Conservation (phyloP, 2,329 filamentous ascomycete genomes). For the Monilinia vaccinii-corymbosi region DNA sequence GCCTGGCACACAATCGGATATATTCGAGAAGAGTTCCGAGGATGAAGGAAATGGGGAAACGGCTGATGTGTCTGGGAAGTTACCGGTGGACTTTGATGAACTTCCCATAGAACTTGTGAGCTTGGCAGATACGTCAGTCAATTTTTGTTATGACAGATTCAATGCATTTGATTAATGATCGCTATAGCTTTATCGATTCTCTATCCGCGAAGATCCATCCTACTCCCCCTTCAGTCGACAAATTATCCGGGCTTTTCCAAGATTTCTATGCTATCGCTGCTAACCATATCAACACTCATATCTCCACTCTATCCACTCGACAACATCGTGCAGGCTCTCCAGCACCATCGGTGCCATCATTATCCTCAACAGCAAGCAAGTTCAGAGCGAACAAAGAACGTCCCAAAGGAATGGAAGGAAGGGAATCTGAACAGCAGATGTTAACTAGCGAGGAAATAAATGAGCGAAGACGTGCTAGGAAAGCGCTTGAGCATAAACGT, state of each 20-base stretch:
- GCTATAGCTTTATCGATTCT: conserved; percentile 74
- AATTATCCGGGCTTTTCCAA: conserved; percentile 79
- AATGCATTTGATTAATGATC: neutral
- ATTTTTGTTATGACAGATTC: neutral
- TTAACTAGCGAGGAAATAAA: conserved; percentile 79
- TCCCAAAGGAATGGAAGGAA: conserved; percentile 32
- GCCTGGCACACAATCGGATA: conserved; percentile 20
- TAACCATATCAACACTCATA: conserved; percentile 76
- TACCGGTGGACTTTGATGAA: conserved; percentile 60
- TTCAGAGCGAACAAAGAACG: conserved; percentile 48
- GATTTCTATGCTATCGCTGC: conserved; percentile 83
- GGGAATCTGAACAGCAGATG: conserved; percentile 64
- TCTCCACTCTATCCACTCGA: conserved; percentile 66
- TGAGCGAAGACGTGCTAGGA: conserved; percentile 68
- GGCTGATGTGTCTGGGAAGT: conserved; percentile 17
- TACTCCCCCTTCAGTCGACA: conserved; percentile 73
- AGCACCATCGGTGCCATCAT: conserved; percentile 44
- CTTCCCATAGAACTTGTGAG: conserved; percentile 90
- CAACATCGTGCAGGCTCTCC: conserved; percentile 60
- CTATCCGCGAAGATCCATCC: conserved; percentile 80
- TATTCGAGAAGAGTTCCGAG: conserved; percentile 34
- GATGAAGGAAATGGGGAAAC: conserved; percentile 24
- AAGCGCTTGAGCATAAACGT: conserved; percentile 68
- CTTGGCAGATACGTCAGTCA: conserved; percentile 67
- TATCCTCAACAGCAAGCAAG: conserved; percentile 46